phyloP scores from a whole-genome alignment of 768 basidiomycete species.

The Suillus subalutaceus region DNA sequence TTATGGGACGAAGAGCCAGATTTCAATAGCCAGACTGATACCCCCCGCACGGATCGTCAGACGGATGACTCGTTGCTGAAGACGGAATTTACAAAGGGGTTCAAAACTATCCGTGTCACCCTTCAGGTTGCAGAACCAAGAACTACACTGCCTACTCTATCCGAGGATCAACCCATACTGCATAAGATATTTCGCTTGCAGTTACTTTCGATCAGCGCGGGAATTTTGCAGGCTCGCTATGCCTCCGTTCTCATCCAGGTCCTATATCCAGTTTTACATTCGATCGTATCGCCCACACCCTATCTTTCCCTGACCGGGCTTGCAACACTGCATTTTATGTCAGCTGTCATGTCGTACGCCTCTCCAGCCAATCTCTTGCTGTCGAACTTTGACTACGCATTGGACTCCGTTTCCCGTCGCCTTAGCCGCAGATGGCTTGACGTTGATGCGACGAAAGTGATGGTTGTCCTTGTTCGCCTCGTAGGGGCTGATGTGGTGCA shows the following conservation, averaged over 20 bases:
- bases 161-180: constrained; percentile 58
- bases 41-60: constrained; percentile 17
- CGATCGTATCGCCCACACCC: constrained; percentile 71
- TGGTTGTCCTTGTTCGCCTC: constrained; percentile 81
- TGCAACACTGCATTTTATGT: constrained; percentile 69
- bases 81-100: constrained; percentile 68
- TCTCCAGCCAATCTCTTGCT: constrained; percentile 85
- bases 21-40: constrained; percentile 25
- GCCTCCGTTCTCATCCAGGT: constrained; percentile 72
- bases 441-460: constrained; percentile 85
- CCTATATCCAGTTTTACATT: constrained; percentile 86
- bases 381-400: constrained; percentile 95
- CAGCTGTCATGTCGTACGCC: constrained; percentile 83
- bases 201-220: constrained; percentile 68
- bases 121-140: constrained; percentile 47
- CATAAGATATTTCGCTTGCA: constrained; percentile 75
- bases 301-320: constrained; percentile 77
- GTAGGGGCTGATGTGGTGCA: constrained; percentile 88
- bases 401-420: constrained; percentile 86
- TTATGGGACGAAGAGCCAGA: constrained; percentile 63
- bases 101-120: constrained; percentile 63
- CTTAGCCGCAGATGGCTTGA: constrained; percentile 83
- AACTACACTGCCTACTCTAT: constrained; percentile 27
- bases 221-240: constrained; percentile 75
- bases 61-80: constrained; percentile 41